Percentiles rank a stretch among this genome's conserved stretches.
Evolutionary conservation across 805 yeast species (phyloP).

Genomic region (Priceomyces melissophilus): DNA sequence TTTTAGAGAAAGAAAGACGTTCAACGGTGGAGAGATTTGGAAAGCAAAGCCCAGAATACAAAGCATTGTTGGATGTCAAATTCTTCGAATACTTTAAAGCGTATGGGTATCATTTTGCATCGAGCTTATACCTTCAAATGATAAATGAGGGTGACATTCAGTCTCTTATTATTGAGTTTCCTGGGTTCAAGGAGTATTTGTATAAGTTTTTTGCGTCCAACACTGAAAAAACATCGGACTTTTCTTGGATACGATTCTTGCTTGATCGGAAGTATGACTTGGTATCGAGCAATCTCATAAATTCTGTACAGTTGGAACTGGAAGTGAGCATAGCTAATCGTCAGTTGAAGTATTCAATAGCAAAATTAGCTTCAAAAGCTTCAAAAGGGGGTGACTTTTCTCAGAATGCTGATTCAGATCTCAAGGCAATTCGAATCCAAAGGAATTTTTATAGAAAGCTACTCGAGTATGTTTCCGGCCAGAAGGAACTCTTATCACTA

Average conservation of each 20-base stretch:
- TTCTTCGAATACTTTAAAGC: constrained; percentile 53
- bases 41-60: constrained; percentile 11
- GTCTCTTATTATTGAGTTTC: constrained; percentile 54
- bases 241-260: constrained; percentile 73
- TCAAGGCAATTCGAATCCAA: constrained; percentile 51
- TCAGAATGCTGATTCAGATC: constrained; percentile 43
- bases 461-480: constrained; percentile 12
- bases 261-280: constrained; percentile 45
- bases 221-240: constrained; percentile 41
- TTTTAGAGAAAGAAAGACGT: constrained; percentile 33
- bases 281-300: constrained; percentile 49
- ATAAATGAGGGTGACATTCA: constrained; percentile 50
- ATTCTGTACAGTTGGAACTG: constrained; percentile 29
- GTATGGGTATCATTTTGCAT: constrained; percentile 69
- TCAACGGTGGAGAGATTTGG: constrained; percentile 17
- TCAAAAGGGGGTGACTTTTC: constrained; percentile 16
- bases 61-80: constrained; percentile 12
- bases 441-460: constrained; percentile 24
- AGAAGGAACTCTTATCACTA: constrained; percentile 7
- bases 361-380: constrained; percentile 63
- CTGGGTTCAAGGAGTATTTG: constrained; percentile 47
- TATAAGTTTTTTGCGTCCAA: constrained; percentile 49
- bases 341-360: constrained; percentile 61
- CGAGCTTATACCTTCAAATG: constrained; percentile 56
- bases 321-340: constrained; percentile 45